These are phyloP conservation scores for Zizania palustris DNA, from an alignment of 202 grass and related monocot species.

Conservation along the genomic window DNA sequence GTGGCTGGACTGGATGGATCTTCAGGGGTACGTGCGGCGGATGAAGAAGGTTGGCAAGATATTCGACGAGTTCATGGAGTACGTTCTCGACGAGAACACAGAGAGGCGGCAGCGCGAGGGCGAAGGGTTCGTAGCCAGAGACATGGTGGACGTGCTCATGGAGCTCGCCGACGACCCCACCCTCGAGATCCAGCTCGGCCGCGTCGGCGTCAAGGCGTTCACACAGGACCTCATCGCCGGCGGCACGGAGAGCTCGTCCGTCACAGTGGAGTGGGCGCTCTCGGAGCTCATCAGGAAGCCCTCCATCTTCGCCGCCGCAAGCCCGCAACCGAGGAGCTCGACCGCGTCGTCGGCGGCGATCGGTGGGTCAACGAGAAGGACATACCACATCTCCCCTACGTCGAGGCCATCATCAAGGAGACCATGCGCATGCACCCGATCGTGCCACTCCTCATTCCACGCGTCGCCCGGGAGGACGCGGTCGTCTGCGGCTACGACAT, in stretches of 20 bases:
- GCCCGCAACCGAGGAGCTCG: slow-evolving; percentile 56
- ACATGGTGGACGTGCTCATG: slow-evolving; percentile 70
- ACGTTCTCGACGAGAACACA: slow-evolving; percentile 55
- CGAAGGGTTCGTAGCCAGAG: slow-evolving; percentile 42
- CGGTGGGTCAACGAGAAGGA: slow-evolving; percentile 63
- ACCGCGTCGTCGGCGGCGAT: slow-evolving; percentile 43
- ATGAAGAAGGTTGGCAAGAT: slow-evolving; percentile 54
- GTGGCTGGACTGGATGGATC: slow-evolving; percentile 47
- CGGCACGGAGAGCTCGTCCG: slow-evolving; percentile 55
- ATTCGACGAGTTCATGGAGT: slow-evolving; percentile 57
- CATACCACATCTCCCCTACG: slow-evolving; percentile 40
- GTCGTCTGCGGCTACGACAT: slow-evolving; percentile 4
- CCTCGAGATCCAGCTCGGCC: slow-evolving; percentile 48
- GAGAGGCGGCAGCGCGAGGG: slow-evolving; percentile 39
- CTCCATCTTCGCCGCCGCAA: slow-evolving; percentile 35
- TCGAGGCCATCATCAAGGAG: slow-evolving; percentile 57
- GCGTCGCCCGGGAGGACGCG: neutral
- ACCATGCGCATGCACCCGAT: slow-evolving; percentile 63
- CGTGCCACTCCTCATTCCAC: slow-evolving; percentile 38
- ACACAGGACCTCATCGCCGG: slow-evolving; percentile 61
- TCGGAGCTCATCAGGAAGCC: slow-evolving; percentile 52
- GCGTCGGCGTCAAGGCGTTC: slow-evolving; percentile 57
- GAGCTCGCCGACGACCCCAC: slow-evolving; percentile 53
- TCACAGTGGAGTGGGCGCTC: slow-evolving; percentile 60
- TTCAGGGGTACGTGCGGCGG: slow-evolving; percentile 54